Percentiles rank a stretch among this genome's conserved stretches.
Evolutionary conservation across 305 asterid genomes (phyloP).

Genomic region (Ajuga reptans): DNA sequence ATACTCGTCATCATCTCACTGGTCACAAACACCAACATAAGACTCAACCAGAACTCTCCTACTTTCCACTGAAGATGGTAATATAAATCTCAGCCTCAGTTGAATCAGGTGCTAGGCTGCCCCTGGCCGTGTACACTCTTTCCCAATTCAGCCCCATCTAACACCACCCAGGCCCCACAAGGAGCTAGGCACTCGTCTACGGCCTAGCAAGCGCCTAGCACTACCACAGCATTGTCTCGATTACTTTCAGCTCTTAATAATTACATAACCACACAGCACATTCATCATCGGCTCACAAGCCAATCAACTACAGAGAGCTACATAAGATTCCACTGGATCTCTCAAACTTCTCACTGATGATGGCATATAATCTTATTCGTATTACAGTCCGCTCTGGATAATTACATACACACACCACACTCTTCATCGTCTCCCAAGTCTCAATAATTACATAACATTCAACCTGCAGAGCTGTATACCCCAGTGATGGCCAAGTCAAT

Average conservation of each 20-base stretch:
- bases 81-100: background rate
- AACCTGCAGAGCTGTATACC: background rate
- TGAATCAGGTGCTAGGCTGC: no score
- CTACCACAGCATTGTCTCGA: background rate
- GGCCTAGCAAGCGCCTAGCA: background rate
- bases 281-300: background rate
- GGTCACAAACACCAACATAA: background rate
- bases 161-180: no score
- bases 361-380: background rate
- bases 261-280: background rate
- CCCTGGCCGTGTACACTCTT: no score
- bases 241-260: background rate
- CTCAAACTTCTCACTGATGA: background rate
- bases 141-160: no score
- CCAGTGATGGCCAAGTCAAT: background rate
- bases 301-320: background rate
- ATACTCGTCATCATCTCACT: background rate
- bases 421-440: background rate
- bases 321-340: background rate
- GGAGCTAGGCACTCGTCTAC: no score
- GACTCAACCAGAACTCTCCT: background rate
- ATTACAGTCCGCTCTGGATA: background rate
- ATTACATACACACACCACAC: background rate
- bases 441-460: background rate
- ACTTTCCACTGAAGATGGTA: background rate